Conservation (phyloP, 2,329 filamentous ascomycete species). For the Dactylonectria macrodidyma region DNA sequence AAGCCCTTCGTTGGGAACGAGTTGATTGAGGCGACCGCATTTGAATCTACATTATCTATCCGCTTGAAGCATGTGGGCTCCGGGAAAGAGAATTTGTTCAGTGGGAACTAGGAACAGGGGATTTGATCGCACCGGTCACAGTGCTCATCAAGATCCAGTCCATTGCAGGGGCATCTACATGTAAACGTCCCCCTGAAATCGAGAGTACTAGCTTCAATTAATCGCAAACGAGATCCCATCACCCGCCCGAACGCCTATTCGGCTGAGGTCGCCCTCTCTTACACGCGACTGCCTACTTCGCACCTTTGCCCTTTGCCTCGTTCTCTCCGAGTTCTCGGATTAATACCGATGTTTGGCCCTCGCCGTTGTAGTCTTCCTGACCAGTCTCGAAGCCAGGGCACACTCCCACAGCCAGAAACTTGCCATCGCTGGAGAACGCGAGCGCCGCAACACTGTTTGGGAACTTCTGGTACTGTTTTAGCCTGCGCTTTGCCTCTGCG, state of each 20-base stretch:
- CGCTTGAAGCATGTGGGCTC: neutral
- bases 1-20: slow-evolving; percentile 32
- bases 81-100: neutral
- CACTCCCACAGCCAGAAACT: slow-evolving; percentile 82
- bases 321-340: slow-evolving; percentile 88
- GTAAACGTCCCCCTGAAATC: slow-evolving; percentile 39
- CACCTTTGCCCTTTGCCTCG: slow-evolving; percentile 88
- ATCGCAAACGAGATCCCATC: slow-evolving; percentile 44
- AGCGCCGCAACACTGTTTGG: slow-evolving; percentile 83
- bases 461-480: slow-evolving; percentile 91
- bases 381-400: slow-evolving; percentile 92
- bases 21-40: neutral
- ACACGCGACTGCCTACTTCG: slow-evolving; percentile 65
- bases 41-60: neutral
- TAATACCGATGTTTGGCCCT: slow-evolving; percentile 82
- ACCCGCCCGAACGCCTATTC: slow-evolving; percentile 51
- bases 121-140: neutral
- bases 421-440: slow-evolving; percentile 83
- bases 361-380: slow-evolving; percentile 81
- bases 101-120: neutral
- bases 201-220: slow-evolving; percentile 41
- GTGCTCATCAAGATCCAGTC: slow-evolving; percentile 31
- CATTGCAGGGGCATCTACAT: slow-evolving; percentile 53
- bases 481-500: slow-evolving; percentile 88
- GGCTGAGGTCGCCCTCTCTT: slow-evolving; percentile 39